Percentiles rank a stretch among this genome's conserved stretches.
phyloP scores from a whole-genome alignment of 2,329 filamentous ascomycete species.

The Neurospora crassa region DNA sequence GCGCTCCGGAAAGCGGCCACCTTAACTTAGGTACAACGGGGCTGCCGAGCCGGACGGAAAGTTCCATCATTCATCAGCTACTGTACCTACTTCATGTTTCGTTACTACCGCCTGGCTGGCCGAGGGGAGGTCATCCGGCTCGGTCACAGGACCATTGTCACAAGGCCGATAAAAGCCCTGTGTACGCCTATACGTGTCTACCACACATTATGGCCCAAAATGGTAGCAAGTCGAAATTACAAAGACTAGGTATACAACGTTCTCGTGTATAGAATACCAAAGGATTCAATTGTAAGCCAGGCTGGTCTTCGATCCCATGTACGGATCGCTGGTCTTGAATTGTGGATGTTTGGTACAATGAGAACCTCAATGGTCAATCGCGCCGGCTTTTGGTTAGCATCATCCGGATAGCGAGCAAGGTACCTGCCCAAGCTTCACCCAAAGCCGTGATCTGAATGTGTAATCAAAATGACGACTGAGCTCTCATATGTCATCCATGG shows the following conservation, averaged over 20 bases:
- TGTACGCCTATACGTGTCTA: neutral
- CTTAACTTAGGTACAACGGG: neutral
- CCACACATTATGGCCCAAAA: neutral
- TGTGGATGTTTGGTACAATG: neutral
- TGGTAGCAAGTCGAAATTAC: neutral
- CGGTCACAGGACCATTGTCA: neutral
- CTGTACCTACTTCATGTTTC: neutral
- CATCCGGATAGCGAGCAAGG: neutral
- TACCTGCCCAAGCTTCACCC: neutral
- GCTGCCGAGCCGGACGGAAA: neutral
- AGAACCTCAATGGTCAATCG: neutral
- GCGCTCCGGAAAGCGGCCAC: neutral
- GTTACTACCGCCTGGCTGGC: neutral
- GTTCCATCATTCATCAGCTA: neutral
- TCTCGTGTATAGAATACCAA: neutral
- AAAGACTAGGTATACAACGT: neutral
- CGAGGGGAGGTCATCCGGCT: neutral
- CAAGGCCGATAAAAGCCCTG: neutral
- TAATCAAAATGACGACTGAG: neutral
- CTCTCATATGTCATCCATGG: neutral
- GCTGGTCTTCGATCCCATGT: neutral
- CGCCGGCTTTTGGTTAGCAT: neutral
- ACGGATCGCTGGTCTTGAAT: neutral
- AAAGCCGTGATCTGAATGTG: neutral
- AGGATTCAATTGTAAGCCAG: neutral